Base-by-base conservation (phyloP, 352 stramenopile species). In the Achlya hypogyna region DNA sequence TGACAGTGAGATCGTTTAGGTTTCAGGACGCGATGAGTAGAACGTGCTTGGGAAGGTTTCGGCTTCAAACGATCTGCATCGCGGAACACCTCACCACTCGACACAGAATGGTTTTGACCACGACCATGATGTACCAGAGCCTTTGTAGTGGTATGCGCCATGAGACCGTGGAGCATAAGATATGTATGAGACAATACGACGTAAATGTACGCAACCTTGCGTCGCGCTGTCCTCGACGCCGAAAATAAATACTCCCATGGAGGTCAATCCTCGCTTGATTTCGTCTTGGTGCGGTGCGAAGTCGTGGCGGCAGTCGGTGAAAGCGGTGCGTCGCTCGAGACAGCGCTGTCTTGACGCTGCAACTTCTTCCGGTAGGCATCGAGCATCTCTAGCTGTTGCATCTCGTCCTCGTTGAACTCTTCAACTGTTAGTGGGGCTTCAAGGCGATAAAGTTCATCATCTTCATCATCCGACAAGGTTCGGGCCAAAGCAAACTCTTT, bases 341-440 rank as follows among this genome's bases (percentile, higher is more conserved):
- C 43, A 8, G 23, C 23, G 12, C 27, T 66, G 25, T 53, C 31
- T 58, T 14, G 42, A 25, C 59, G 20, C n/a, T n/a, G n/a, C n/a
- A 51, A 22, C 25, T 53, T 53, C 8, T 53, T 16, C 0, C 38
- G 28, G 34, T 66, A 66, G 12, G 59, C 20, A 9, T 66, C 59
- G 14, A 66, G 59, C 59, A 66, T 66, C 38, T 66, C 59, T 6
- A 66, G 6, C 25, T 66, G 59, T 12, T 40, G 43, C 28, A 66
- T 45, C 29, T 66, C 59, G 23, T 66, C 40, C 22, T 66, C 59
- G 43, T 66, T 66, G 28, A 66, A 66, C 22, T 51, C 59, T n/a
- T 53, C 43, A 18, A 38, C 10, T 20, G 49, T 56, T 20, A 20
- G 14, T 20, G 31, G 18, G 31, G 49, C 25, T 18, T 45, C 38